Evolutionary conservation across 176 grass and related monocot species (phyloP).

Genomic region (Triticum timopheevii): DNA sequence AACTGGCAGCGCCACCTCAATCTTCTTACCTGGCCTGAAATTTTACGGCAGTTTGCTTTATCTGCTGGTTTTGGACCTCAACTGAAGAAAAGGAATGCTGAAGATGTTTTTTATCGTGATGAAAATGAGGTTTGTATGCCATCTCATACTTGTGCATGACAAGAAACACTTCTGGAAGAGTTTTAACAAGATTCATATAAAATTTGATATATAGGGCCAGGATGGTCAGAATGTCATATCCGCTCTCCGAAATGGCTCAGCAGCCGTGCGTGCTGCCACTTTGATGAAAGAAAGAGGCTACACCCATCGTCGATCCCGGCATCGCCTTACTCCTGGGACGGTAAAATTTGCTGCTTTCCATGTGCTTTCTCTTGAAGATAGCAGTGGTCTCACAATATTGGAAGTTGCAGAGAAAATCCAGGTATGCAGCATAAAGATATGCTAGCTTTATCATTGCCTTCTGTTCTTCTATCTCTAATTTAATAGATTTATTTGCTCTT

Average conservation of each 20-base stretch:
- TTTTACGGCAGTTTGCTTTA: slow-evolving; percentile 94
- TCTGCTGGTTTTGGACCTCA: slow-evolving; percentile 93
- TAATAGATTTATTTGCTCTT: slow-evolving; percentile 16
- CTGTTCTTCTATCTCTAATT: slow-evolving; percentile 8
- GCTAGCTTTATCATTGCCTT: slow-evolving; percentile 1
- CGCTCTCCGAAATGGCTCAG: slow-evolving; percentile 82
- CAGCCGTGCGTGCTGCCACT: slow-evolving; percentile 82
- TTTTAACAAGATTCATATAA: slow-evolving; percentile 6
- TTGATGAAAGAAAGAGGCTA: slow-evolving; percentile 95
- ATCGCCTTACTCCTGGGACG: slow-evolving; percentile 96
- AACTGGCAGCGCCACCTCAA: slow-evolving; percentile 89
- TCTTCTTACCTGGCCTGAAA: slow-evolving; percentile 96
- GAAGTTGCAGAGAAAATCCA: slow-evolving; percentile 99
- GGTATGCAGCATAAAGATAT: slow-evolving; percentile 46
- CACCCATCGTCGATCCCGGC: slow-evolving; percentile 67
- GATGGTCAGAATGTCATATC: slow-evolving; percentile 75
- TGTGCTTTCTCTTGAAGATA: slow-evolving; percentile 96
- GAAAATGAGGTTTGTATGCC: slow-evolving; percentile 75
- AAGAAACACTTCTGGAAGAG: neutral
- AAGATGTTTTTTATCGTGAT: slow-evolving; percentile 63
- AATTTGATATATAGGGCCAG: slow-evolving; percentile 59
- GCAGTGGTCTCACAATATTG: slow-evolving; percentile 84
- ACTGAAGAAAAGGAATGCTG: slow-evolving; percentile 76
- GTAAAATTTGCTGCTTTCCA: slow-evolving; percentile 99
- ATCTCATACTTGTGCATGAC: slow-evolving; percentile 8